Percentiles rank a stretch among this genome's conserved stretches.
phyloP scores from a whole-genome alignment of 1,284 basidiomycete genomes.

The Ganoderma multipileum region DNA sequence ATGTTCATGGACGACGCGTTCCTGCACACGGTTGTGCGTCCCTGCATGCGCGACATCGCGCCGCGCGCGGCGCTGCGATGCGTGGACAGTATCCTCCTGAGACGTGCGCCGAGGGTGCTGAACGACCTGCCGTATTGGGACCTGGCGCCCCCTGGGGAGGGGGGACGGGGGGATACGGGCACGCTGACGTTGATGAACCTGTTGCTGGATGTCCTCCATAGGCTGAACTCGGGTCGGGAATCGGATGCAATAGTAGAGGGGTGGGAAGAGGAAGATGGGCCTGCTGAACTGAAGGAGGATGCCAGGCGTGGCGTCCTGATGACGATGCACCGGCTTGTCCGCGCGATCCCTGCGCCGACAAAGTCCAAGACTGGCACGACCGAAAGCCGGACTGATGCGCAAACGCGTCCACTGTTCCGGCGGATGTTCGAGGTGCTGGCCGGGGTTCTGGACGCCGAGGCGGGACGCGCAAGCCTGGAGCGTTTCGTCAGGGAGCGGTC shows the following conservation, averaged over 20 bases:
- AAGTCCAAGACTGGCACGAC: background rate
- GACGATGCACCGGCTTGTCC: constrained; percentile 27
- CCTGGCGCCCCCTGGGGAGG: constrained; percentile 10
- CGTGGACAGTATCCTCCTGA: constrained; percentile 23
- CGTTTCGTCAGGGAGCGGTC: constrained; percentile 25
- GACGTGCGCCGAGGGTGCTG: constrained; percentile 26
- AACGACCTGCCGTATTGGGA: constrained; percentile 30
- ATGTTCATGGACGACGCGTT: constrained; percentile 32
- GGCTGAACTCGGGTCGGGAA: constrained; percentile 18
- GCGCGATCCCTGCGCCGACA: constrained; percentile 21
- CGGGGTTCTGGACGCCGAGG: constrained; percentile 16
- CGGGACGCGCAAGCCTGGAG: constrained; percentile 1
- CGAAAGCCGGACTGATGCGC: background rate
- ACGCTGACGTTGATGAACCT: constrained; percentile 27
- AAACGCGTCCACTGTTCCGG: constrained; percentile 16
- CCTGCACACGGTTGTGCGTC: constrained; percentile 25
- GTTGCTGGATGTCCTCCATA: constrained; percentile 24
- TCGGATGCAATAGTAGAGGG: constrained; percentile 8
- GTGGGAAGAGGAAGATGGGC: constrained; percentile 10
- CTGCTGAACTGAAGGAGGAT: constrained; percentile 8
- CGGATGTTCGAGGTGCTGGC: constrained; percentile 27
- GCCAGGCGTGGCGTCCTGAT: constrained; percentile 19
- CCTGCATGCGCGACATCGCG: constrained; percentile 28
- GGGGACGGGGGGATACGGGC: constrained; percentile 14
- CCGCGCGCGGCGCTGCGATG: constrained; percentile 23